Conservation (phyloP, 179 eudicot genomes). For the Pouteria campechiana region DNA sequence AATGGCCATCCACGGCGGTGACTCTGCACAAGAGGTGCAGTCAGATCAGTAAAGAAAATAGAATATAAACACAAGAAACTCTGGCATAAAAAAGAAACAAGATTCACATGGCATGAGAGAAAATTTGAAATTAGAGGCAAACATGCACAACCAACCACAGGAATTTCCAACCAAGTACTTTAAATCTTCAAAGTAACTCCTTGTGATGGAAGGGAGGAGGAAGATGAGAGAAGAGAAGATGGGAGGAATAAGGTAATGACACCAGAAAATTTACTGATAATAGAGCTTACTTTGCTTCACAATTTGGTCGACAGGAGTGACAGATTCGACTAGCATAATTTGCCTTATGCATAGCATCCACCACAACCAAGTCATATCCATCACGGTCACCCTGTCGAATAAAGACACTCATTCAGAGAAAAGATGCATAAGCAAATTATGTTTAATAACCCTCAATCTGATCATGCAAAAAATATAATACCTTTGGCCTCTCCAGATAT, state of each 20-base stretch:
- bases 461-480: constrained; percentile 5
- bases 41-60: constrained; percentile 1
- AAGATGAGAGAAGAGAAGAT: too few species aligned
- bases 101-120: too few species aligned
- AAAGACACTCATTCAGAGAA: neutral
- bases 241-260: too few species aligned
- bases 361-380: constrained; percentile 96
- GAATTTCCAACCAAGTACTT: too few species aligned
- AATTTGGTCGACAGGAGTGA: constrained; percentile 95
- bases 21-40: constrained; percentile 41
- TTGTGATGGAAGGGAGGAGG: too few species aligned
- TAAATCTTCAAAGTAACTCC: too few species aligned
- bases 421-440: neutral
- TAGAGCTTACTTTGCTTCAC: constrained; percentile 96
- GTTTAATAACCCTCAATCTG: too few species aligned
- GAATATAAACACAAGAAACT: neutral
- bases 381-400: constrained; percentile 90
- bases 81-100: too few species aligned
- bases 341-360: constrained; percentile 99
- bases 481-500: constrained; percentile 98
- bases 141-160: too few species aligned
- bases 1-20: constrained; percentile 92
- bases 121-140: too few species aligned
- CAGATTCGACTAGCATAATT: constrained; percentile 98
- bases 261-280: too few species aligned